Base-by-base conservation (phyloP, 805 yeast species). In the Candida coquimbonensis region DNA sequence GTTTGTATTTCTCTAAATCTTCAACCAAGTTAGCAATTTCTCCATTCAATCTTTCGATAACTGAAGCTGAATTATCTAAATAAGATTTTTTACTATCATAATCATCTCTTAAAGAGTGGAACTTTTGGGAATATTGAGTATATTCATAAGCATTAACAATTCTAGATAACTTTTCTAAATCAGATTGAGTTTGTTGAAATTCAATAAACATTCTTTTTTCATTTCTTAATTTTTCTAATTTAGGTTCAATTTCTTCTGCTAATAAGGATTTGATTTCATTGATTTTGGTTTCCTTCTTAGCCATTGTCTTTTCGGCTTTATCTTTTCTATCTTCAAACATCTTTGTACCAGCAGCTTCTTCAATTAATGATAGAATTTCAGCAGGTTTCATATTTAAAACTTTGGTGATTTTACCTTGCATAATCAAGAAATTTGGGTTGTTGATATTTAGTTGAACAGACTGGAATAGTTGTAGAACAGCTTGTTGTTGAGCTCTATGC, bases 401-500 rank as follows among this genome's bases (percentile, higher is more conserved):
- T 63, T 93, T 91, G 32, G 99, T 95, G 67, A 95, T 93, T 62
- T 89, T 87, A 49, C 99, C 99, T 67, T 93, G 99, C 99, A 95
- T 93, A 59, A 93, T 93, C 55, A 93, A 74, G 66, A 93, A 93
- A 63, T 93, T 93, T 31, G 99, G 99, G 61, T 91, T 93, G 64
- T 93, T 93, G 63, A 93, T 91, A 61, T 93, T 93, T 51, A 93
- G 75, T 66, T 93, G 99, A 21, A 95, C 96, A 16, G 95, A 83
- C 63, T 91, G 98, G 63, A 95, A 90, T 43, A 95, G 67, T 55
- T 84, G 90, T 46, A 89, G 74, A 1, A 93, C 96, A 11, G 93
- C 85, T 54, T 84, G 93, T 60, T 90, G 98, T 57, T 90, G 96
- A 0, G 97, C 97, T 51, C 95, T 80, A 63, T 89, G 96, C 32